Evolutionary conservation across 1,284 basidiomycete genomes (phyloP).

Genomic region (Meira nashicola): DNA sequence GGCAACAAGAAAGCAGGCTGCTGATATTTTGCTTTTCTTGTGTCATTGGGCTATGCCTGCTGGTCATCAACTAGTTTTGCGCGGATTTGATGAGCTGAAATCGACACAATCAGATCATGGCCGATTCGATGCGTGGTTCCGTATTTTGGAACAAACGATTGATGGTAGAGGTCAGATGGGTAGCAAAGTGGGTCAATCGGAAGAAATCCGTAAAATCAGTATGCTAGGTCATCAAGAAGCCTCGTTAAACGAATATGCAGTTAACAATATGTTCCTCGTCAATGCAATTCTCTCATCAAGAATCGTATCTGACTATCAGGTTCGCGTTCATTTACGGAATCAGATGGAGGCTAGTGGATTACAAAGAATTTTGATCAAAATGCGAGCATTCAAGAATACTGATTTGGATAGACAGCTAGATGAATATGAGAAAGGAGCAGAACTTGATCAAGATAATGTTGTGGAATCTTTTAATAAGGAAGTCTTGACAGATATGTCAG

Average conservation of each 20-base stretch:
- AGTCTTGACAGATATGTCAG: conserved; percentile 70
- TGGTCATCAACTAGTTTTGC: conserved; percentile 57
- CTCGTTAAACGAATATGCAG: conserved; percentile 61
- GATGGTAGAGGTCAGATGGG: conserved; percentile 90
- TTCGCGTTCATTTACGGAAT: conserved; percentile 75
- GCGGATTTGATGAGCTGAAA: conserved; percentile 55
- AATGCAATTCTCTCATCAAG: conserved; percentile 43
- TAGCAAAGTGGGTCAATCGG: conserved; percentile 85
- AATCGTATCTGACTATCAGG: conserved; percentile 59
- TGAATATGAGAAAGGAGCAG: conserved; percentile 65
- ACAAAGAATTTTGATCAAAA: conserved; percentile 67
- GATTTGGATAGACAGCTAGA: conserved; percentile 68
- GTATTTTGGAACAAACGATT: conserved; percentile 70
- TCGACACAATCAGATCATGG: conserved; percentile 35
- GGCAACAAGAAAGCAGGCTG: conserved; percentile 70
- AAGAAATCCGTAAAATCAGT: conserved; percentile 66
- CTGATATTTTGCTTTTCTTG: conserved; percentile 66
- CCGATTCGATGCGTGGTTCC: conserved; percentile 85
- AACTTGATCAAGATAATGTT: conserved; percentile 73
- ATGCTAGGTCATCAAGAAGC: conserved; percentile 67
- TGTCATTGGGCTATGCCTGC: conserved; percentile 56
- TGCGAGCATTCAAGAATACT: conserved; percentile 64
- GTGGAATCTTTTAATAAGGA: conserved; percentile 72
- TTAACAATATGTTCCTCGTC: conserved; percentile 43
- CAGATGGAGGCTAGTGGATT: conserved; percentile 86